These are phyloP conservation scores for Phalaenopsis hybrid DNA, from an alignment of 116 monocot genomes.

Conservation along the genomic window DNA sequence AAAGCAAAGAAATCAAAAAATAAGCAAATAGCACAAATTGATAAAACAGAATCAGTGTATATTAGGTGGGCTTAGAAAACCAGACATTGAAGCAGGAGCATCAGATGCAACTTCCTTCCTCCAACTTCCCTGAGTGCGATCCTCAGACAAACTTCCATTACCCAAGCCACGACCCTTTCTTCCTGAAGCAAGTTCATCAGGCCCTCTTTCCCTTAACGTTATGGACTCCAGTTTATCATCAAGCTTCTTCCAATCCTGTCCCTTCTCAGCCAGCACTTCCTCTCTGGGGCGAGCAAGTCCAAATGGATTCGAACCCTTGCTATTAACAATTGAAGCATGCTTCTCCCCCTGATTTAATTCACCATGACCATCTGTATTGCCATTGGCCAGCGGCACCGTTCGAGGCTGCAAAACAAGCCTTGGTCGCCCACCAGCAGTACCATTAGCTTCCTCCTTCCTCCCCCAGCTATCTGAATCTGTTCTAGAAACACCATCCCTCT, in stretches of 20 bases:
- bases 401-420: constrained; percentile 75
- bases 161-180: constrained; percentile 30
- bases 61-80: not conserved
- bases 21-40: not conserved
- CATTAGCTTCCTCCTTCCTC: constrained; percentile 28
- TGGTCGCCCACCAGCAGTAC: constrained; percentile 37
- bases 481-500: constrained; percentile 15
- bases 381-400: constrained; percentile 46
- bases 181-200: constrained; percentile 18
- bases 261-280: constrained; percentile 87
- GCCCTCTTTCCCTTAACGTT: constrained; percentile 31
- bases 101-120: constrained; percentile 47
- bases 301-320: constrained; percentile 59
- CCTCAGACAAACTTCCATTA: constrained; percentile 24
- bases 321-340: constrained; percentile 15
- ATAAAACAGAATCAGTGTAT: not conserved
- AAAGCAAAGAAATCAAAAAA: not conserved
- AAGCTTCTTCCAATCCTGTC: constrained; percentile 85
- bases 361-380: constrained; percentile 12
- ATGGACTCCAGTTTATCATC: constrained; percentile 67
- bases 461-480: constrained; percentile 27
- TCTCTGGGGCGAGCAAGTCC: constrained; percentile 88
- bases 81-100: constrained; percentile 30
- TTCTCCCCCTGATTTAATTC: constrained; percentile 5
- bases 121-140: constrained; percentile 60